Evolutionary conservation across 805 yeast species (phyloP), one percentile per base, ranked within the genome.

Genomic region (Spencermartinsiella europaea): DNA sequence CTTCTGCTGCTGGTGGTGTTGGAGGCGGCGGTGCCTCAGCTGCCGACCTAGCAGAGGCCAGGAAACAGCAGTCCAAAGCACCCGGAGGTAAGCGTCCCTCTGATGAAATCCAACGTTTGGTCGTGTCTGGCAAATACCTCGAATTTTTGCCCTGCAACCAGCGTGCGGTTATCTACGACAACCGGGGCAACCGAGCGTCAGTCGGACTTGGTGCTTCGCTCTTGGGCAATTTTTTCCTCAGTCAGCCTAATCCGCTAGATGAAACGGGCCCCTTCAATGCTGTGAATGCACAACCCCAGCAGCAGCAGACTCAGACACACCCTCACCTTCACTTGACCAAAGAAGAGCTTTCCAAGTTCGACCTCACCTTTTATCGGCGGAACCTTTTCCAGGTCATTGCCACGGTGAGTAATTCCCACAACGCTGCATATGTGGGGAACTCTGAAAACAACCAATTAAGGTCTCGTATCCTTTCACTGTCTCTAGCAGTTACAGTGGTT

Each of bases 381-480:
- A 58, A 58, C 40, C 47, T 58, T 39, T 58, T 58, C 33, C 61
- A 58, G 34, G 58, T 58, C 16, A 40, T 48, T 5, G 59, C 60
- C 7, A 49, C 52, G 7, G 51, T 58, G 7, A 49, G 55, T 15
- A 57, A 57, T 38, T 54, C 59, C 25, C 58, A 58, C 27, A 52
- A 52, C 31, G 62, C 59, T 2, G 55, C 48, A 4, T 58, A 55
- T 44, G 62, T 57, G 2, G 60, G 47, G 15, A 54, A 52, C 21
- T 12, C 55, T 2, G 53, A 49, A 17, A 49, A 54, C 28, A 48
- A 57, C 2, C 21, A 31, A 25, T 34, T 48, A 38, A 33, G 53
- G 41, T 57, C 51, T 14, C 49, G 55, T 12, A 55, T 57, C n/a
- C 34, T 50, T 37, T 57, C 58, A 7, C 44, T 57, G 16, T 55